Conservation (phyloP, 352 stramenopile genomes). For the Phytophthora fragariae region DNA sequence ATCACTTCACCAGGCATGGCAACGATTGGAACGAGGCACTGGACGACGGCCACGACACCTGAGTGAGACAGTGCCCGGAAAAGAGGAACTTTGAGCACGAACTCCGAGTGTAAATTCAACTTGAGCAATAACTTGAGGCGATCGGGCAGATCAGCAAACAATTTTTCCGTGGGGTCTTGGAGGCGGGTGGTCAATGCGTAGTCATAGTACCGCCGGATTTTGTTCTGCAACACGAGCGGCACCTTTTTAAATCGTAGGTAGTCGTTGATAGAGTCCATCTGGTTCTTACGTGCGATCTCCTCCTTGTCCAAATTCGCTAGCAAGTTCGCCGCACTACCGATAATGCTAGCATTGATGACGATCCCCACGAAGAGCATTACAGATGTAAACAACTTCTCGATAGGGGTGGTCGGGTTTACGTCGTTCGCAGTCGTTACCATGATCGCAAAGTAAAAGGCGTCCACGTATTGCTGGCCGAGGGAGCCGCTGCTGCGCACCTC, state of each 20-base stretch:
- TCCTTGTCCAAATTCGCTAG: conserved; percentile 81
- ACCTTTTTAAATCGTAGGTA: conserved; percentile 88
- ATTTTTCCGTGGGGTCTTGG: conserved; percentile 59
- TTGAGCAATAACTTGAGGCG: conserved; percentile 73
- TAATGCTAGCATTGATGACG: conserved; percentile 83
- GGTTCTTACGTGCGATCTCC: conserved; percentile 76
- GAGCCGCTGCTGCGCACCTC: conserved; percentile 38
- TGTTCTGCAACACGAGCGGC: conserved; percentile 65
- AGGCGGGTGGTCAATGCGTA: conserved; percentile 71
- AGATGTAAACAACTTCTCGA: conserved; percentile 68
- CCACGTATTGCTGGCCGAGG: conserved; percentile 58
- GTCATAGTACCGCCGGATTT: conserved; percentile 81
- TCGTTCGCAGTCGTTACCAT: conserved; percentile 76
- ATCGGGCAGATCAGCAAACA: conserved; percentile 81
- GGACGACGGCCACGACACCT: conserved; percentile 75
- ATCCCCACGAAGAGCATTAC: conserved; percentile 83
- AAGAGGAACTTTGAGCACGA: conserved; percentile 79
- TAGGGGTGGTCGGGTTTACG: conserved; percentile 57
- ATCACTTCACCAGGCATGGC: conserved; percentile 78
- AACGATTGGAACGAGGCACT: conserved; percentile 70
- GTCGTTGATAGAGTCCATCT: conserved; percentile 84
- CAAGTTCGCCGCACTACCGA: conserved; percentile 78
- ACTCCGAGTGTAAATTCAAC: conserved; percentile 69
- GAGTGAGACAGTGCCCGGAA: conserved; percentile 77
- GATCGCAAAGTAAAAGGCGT: conserved; percentile 71